Conservation (phyloP, 495 filamentous ascomycete species). For the Bryoglossum gracile region DNA sequence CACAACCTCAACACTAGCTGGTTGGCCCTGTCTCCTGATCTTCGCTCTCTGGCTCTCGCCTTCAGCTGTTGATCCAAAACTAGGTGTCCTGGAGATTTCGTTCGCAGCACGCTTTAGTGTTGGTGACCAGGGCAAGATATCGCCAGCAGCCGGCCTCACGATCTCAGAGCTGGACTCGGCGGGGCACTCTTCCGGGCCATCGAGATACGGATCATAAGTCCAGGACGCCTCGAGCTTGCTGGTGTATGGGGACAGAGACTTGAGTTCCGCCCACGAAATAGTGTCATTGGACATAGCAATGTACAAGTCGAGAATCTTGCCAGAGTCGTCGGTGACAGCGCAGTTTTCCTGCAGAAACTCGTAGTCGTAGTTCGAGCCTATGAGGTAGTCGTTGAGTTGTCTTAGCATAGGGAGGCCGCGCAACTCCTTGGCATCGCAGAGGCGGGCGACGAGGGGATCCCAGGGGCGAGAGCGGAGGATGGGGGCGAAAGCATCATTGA, state of each 20-base stretch:
- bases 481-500: constrained; percentile 40
- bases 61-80: constrained; percentile 31
- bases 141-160: constrained; percentile 36
- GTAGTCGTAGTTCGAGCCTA: constrained; percentile 34
- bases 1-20: constrained; percentile 19
- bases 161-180: constrained; percentile 6
- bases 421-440: constrained; percentile 47
- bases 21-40: constrained; percentile 10
- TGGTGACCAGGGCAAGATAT: constrained; percentile 37
- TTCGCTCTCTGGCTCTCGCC: constrained; percentile 15
- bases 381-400: constrained; percentile 34
- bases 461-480: constrained; percentile 42
- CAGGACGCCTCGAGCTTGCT: constrained; percentile 44
- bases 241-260: constrained; percentile 37
- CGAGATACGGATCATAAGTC: constrained; percentile 41
- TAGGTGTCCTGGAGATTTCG: constrained; percentile 41
- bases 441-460: constrained; percentile 47
- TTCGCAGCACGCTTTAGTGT: constrained; percentile 36
- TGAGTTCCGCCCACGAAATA: constrained; percentile 39
- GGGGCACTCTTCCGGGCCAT: constrained; percentile 22
- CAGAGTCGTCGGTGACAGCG: constrained; percentile 41
- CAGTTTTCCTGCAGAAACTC: constrained; percentile 42
- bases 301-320: constrained; percentile 47
- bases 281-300: constrained; percentile 45
- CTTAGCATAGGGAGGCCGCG: constrained; percentile 50